Conservation (phyloP, 371 early-diverging fungal genomes). For the Dichotomocladium elegans region DNA sequence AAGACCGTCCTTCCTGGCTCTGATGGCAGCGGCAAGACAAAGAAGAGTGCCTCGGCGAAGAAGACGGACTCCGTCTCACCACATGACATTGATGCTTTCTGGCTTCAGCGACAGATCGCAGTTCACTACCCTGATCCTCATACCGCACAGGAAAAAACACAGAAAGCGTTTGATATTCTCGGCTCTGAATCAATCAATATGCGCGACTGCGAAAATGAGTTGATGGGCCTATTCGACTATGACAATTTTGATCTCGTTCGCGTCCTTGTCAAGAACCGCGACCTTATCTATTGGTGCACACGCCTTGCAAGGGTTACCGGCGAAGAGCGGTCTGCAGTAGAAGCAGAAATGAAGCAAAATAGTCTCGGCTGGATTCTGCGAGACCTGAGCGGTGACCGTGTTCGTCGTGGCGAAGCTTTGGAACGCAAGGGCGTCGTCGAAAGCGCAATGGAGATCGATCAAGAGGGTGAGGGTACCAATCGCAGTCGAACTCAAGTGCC, state of each 20-base stretch:
- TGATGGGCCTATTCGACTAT: conserved; percentile 91
- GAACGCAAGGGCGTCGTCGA: conserved; percentile 70
- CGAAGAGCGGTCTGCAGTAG: conserved; percentile 53
- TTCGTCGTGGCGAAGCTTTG: conserved; percentile 68
- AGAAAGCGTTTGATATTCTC: conserved; percentile 71
- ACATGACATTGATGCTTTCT: conserved; percentile 94
- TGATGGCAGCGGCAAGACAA: conserved; percentile 36
- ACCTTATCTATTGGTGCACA: conserved; percentile 90
- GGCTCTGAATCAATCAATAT: conserved; percentile 56
- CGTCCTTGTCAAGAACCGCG: conserved; percentile 81
- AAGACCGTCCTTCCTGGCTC: conserved; percentile 49
- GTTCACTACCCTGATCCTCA: conserved; percentile 81
- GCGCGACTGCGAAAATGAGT: conserved; percentile 91
- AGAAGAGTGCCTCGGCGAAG: conserved; percentile 16
- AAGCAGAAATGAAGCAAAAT: conserved; percentile 64
- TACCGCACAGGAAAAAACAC: conserved; percentile 83
- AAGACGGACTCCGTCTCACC: conserved; percentile 45
- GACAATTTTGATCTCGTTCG: conserved; percentile 93
- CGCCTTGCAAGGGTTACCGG: conserved; percentile 73
- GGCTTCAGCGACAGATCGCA: conserved; percentile 90
- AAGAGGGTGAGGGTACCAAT: conserved; percentile 16
- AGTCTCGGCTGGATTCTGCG: conserved; percentile 73
- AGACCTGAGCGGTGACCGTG: conserved; percentile 60
- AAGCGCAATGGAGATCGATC: conserved; percentile 48
- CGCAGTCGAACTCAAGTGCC: conserved; percentile 44